Evolutionary conservation across 2,329 filamentous ascomycete genomes (phyloP).

Genomic region (Colletotrichum chlorophyti): DNA sequence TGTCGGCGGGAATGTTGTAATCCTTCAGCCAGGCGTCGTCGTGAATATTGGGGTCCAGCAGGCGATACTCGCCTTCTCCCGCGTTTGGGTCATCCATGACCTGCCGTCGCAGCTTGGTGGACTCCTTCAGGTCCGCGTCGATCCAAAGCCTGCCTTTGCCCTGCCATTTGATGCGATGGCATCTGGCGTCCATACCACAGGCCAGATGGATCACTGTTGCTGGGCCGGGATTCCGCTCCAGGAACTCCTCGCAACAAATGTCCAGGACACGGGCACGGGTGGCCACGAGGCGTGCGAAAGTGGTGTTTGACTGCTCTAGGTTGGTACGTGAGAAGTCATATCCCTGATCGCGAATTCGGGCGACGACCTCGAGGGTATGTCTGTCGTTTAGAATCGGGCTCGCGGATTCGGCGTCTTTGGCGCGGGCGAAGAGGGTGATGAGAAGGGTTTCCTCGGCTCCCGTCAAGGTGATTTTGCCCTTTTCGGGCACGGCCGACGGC

Average conservation of each 20-base stretch:
- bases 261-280: conserved; percentile 28
- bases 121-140: conserved; percentile 42
- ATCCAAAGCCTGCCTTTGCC: conserved; percentile 37
- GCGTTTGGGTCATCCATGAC: conserved; percentile 30
- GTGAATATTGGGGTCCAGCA: conserved; percentile 35
- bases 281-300: conserved; percentile 3
- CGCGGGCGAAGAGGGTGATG: conserved; percentile 26
- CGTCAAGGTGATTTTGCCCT: conserved; percentile 14
- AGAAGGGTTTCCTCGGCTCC: conserved; percentile 28
- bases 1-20: conserved; percentile 34
- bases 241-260: conserved; percentile 35
- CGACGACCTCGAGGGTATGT: conserved; percentile 8
- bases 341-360: conserved; percentile 10
- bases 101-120: conserved; percentile 37
- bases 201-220: conserved; percentile 39
- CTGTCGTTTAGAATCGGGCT: conserved; percentile 24
- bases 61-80: conserved; percentile 30
- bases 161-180: conserved; percentile 31
- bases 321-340: conserved; percentile 17
- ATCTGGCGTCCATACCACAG: conserved; percentile 39
- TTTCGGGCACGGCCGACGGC: background rate
- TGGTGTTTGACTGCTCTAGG: background rate
- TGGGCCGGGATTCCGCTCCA: conserved; percentile 29
- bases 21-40: conserved; percentile 38
- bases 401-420: conserved; percentile 16